Percentiles rank a stretch among this genome's conserved stretches.
Conservation (phyloP, 1,284 basidiomycete species). For the Heterobasidion occidentale region DNA sequence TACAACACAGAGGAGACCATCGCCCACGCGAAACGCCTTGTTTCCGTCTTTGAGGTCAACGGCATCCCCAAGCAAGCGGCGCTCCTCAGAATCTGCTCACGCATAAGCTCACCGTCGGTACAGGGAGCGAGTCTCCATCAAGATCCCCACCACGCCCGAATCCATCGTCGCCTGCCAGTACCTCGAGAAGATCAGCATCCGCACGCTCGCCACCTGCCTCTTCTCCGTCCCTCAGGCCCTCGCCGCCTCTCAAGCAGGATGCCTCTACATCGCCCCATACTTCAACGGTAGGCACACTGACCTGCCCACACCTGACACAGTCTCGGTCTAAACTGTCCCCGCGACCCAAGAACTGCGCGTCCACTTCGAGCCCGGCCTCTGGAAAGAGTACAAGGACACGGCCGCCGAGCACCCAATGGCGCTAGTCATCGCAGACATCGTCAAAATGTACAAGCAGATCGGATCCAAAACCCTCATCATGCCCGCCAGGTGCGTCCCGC, state of each 20-base stretch:
- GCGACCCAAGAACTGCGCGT: conserved; percentile 33
- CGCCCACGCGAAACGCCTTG: conserved; percentile 34
- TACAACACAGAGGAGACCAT: conserved; percentile 37
- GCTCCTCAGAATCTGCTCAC: not conserved
- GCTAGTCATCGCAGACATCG: conserved; percentile 28
- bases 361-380: conserved; percentile 33
- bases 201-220: conserved; percentile 39
- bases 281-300: conserved; percentile 31
- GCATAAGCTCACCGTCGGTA: not conserved
- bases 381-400: conserved; percentile 33
- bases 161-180: conserved; percentile 35
- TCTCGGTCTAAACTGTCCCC: not conserved
- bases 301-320: not conserved
- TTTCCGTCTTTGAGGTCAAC: conserved; percentile 32
- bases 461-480: conserved; percentile 37
- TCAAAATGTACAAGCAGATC: conserved; percentile 27
- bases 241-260: conserved; percentile 39
- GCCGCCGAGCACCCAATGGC: conserved; percentile 35
- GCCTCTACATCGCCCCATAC: conserved; percentile 40
- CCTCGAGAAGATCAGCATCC: conserved; percentile 31
- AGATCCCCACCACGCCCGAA: conserved; percentile 41
- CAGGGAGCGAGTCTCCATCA: conserved; percentile 41
- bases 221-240: conserved; percentile 40
- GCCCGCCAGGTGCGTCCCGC: conserved; percentile 36
- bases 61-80: conserved; percentile 32